Evolutionary conservation across 2,329 filamentous ascomycete species (phyloP), one percentile per base, ranked within the genome.

Genomic region (Exophiala oligosperma): DNA sequence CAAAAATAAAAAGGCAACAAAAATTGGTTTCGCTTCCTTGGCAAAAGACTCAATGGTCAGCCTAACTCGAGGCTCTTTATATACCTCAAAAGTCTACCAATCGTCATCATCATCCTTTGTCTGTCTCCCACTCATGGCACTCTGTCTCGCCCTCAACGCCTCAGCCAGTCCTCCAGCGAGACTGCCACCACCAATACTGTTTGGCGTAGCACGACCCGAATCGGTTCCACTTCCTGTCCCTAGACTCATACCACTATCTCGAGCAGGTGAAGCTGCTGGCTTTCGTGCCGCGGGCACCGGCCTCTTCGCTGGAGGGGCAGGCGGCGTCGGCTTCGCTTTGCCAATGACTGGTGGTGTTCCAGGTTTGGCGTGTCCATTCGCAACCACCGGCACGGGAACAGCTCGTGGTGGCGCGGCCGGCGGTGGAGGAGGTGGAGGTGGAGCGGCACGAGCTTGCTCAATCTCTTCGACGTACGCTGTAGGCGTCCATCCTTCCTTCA

Each of bases 381-480:
- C 56, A 29, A 62, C 57, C 8, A 63, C 58, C 1, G 89, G 85
- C 8, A 87, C 87, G 12, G 90, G 87, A 11, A 79, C 75, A 29
- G 80, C 74, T 3, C 79, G 79, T 6, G 77, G 71, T 24, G 75
- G 73, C 12, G 75, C 72, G 1, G 78, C 76, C 14, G 76, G 73
- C 21, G 78, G 77, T 2, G 77, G 77, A 12, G 79, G 77, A 5
- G 84, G 81, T 3, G 84, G 78, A 3, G 86, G 82, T 24, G 85
- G 83, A 8, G 86, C 82, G 6, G 81, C 78, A 11, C 84, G 77
- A 24, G 81, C 82, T 71, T 89, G 83, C 75, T 65, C 61, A 59
- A 77, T 71, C 60, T 97, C 92, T 75, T 97, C 89, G 7, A 99
- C 88, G 69, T 99, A 99, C 21, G 93, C 91, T 21, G 92, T 90